phyloP scores from a whole-genome alignment of 192 early-diverging fungal species.

The Paraglomus occultum region DNA sequence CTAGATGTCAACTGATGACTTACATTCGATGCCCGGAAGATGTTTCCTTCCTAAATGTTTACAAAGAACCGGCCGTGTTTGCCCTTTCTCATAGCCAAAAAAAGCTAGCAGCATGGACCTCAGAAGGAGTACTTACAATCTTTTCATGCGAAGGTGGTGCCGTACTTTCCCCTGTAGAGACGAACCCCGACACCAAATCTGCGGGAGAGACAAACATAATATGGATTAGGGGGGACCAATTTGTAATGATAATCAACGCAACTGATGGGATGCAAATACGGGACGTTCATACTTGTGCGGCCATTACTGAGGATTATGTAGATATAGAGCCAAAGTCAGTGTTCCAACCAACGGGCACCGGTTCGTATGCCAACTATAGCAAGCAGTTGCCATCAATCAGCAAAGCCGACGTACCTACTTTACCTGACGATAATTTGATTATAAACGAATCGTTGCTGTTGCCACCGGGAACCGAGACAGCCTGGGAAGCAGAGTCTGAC shows the following conservation, averaged over 20 bases:
- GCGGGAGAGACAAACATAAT: background rate
- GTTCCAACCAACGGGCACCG: too few relatives aligned
- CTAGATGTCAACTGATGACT: background rate
- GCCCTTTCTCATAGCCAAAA: background rate
- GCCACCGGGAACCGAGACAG: too few relatives aligned
- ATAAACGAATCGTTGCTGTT: too few relatives aligned
- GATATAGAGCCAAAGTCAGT: too few relatives aligned
- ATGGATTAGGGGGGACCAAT: constrained; percentile 5
- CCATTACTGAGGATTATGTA: background rate
- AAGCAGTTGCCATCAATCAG: too few relatives aligned
- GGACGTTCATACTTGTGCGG: constrained; percentile 13
- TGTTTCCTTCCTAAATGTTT: constrained; percentile 3
- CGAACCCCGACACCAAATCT: too few relatives aligned
- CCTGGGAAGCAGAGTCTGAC: too few relatives aligned
- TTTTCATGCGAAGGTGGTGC: constrained; percentile 4
- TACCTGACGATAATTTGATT: too few relatives aligned
- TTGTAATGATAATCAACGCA: background rate
- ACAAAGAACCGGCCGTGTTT: constrained; percentile 1
- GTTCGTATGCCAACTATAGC: too few relatives aligned
- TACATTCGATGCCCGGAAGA: background rate
- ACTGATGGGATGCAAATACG: background rate
- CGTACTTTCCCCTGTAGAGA: background rate
- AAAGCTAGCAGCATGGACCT: constrained; percentile 20
- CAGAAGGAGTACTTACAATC: constrained; percentile 14
- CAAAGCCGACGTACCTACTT: too few relatives aligned